A percentile compares a stretch with the other conserved stretches of the same genome.
Conservation (phyloP, 805 yeast species). For the Suhomyces kilbournensis region DNA sequence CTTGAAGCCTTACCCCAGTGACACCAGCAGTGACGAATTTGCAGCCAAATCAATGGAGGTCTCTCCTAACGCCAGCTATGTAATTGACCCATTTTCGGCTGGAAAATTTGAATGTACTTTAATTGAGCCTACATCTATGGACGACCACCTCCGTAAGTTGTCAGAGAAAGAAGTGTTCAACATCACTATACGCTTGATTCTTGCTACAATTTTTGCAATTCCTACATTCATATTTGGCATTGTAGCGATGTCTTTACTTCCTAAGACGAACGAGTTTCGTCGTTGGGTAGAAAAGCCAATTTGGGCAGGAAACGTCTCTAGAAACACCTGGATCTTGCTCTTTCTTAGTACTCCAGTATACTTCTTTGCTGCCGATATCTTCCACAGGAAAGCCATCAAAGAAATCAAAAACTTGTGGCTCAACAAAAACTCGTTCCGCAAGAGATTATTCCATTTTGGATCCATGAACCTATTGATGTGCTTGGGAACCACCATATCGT, state of each 20-base stretch:
- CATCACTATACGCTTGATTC: conserved; percentile 44
- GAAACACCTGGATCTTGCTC: conserved; percentile 65
- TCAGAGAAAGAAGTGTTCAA: conserved; percentile 47
- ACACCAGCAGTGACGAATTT: background rate
- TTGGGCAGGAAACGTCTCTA: conserved; percentile 59
- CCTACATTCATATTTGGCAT: conserved; percentile 69
- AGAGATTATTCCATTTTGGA: conserved; percentile 65
- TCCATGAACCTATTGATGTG: conserved; percentile 75
- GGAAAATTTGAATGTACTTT: conserved; percentile 49
- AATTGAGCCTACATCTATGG: conserved; percentile 55
- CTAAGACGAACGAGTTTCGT: conserved; percentile 39
- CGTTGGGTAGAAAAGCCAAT: conserved; percentile 59
- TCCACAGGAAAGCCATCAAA: conserved; percentile 62
- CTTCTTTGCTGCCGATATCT: conserved; percentile 70
- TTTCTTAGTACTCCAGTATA: conserved; percentile 69
- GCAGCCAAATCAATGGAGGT: background rate
- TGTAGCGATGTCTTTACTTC: conserved; percentile 63
- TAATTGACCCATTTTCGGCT: conserved; percentile 17
- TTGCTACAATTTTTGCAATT: conserved; percentile 55
- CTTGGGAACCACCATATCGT: conserved; percentile 70
- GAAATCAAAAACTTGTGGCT: conserved; percentile 60
- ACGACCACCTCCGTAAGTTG: conserved; percentile 56
- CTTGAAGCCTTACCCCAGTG: conserved; percentile 26
- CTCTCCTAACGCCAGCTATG: background rate
- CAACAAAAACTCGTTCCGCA: conserved; percentile 50